Base-by-base conservation (phyloP, 2,329 filamentous ascomycete genomes). In the Rhinocladiella similis region DNA sequence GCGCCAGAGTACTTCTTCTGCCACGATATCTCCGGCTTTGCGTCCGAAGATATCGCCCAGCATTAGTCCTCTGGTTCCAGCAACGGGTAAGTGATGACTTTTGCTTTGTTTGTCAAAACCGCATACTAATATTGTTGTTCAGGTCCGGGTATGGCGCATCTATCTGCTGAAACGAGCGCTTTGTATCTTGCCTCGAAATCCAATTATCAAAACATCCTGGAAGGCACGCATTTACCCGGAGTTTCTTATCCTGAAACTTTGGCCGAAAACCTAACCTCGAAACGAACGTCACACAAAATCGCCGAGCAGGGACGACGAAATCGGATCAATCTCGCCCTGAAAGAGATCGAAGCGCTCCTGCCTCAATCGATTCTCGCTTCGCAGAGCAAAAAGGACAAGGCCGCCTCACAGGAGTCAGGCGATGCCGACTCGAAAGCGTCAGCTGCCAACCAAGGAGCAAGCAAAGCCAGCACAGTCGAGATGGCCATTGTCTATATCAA, bases 391-490 rank as follows among this genome's bases (percentile, higher is more conserved):
- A 70, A 67, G 45, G 59, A 59, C n/a, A 59, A 52, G 47, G 62
- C 64, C 36, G 54, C 61, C 29, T 63, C 63, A 25, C 56, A 60
- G 48, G 63, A 71, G 49, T 75, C 70, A 47, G 76, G 77, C 42
- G 69, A 73, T 14, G 75, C 64, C 36, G 65, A 80, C 61, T 66
- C 72, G 45, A 75, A 73, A 56, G 67, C 68, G 56, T 66, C 67
- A 7, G 49, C 58, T 7, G 33, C 56, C 14, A 77, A 74, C 10
- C 81, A 84, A 50, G 85, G 88, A 29, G 91, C 87, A 67, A 97
- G 91, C 74, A 99, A 97, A 72, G 94, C 94, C 1, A 96, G 90
- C 65, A 97, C 95, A 1, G 94, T 99, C n/a, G 94, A 99, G 73
- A 87, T 90, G 74, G 94, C 94, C 1, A 97, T 97, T 66, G 87